These are phyloP conservation scores for Cyberlindnera subsufficiens DNA, from an alignment of 805 yeast genomes.

Conservation along the genomic window DNA sequence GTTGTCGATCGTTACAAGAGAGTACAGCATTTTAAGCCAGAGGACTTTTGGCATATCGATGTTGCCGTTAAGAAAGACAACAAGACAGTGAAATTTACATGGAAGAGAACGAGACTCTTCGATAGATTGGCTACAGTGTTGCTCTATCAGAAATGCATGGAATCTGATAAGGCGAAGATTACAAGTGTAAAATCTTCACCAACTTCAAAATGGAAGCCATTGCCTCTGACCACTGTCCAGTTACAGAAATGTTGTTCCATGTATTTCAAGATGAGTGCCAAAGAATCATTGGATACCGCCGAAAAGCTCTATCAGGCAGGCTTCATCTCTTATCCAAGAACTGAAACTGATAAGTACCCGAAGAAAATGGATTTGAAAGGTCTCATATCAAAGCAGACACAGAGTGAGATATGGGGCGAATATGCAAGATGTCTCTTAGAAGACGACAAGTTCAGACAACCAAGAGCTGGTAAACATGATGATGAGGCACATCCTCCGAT, in stretches of 20 bases:
- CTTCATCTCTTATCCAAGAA: conserved; percentile 90
- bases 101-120: conserved; percentile 70
- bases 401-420: conserved; percentile 59
- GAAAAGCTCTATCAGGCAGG: conserved; percentile 85
- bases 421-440: conserved; percentile 49
- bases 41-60: conserved; percentile 73
- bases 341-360: conserved; percentile 91
- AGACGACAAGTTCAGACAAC: conserved; percentile 44
- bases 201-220: conserved; percentile 72
- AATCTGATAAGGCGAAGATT: conserved; percentile 42
- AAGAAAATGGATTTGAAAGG: conserved; percentile 60
- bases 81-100: conserved; percentile 41
- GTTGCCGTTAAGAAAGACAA: conserved; percentile 42
- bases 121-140: conserved; percentile 62
- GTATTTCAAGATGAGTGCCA: conserved; percentile 72
- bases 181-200: conserved; percentile 49
- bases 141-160: conserved; percentile 63
- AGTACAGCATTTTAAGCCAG: conserved; percentile 64
- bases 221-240: conserved; percentile 92
- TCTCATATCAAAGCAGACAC: conserved; percentile 55
- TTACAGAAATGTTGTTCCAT: conserved; percentile 82
- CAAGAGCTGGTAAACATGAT: conserved; percentile 77
- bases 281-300: conserved; percentile 69
- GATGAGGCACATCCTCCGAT: conserved; percentile 99
- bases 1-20: conserved; percentile 87